Percentiles rank a stretch among this genome's conserved stretches.
Conservation (phyloP, 179 eudicot genomes). For the Vitellaria paradoxa region DNA sequence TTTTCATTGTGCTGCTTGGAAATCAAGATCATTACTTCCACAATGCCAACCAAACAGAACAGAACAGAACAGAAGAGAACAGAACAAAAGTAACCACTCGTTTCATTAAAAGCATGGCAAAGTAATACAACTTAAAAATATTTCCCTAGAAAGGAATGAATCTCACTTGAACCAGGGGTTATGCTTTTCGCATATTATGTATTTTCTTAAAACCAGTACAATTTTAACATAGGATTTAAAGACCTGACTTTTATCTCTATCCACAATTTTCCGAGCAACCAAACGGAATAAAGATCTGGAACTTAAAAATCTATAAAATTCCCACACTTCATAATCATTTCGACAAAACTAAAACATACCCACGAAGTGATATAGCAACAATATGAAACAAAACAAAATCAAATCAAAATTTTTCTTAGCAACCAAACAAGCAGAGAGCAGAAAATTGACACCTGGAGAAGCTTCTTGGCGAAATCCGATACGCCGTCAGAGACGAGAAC, state of each 20-base stretch:
- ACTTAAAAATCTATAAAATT: background rate
- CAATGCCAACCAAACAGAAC: background rate
- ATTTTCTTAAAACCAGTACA: background rate
- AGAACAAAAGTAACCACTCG: background rate
- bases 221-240: background rate
- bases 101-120: no score
- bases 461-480: slow-evolving; percentile 69
- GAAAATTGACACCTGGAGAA: slow-evolving; percentile 53
- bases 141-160: background rate
- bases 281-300: background rate
- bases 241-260: background rate
- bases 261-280: background rate
- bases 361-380: background rate
- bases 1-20: no score
- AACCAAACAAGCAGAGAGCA: background rate
- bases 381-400: background rate
- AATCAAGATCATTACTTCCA: background rate
- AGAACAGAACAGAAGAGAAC: background rate
- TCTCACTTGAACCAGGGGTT: background rate
- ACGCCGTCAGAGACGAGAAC: slow-evolving; percentile 96
- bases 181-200: background rate
- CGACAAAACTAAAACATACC: background rate
- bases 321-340: background rate
- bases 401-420: no score
- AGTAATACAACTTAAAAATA: background rate